A percentile compares a stretch with the other conserved stretches of the same genome.
phyloP scores from a whole-genome alignment of 139 green algal species.

The Chlorella sp. region DNA sequence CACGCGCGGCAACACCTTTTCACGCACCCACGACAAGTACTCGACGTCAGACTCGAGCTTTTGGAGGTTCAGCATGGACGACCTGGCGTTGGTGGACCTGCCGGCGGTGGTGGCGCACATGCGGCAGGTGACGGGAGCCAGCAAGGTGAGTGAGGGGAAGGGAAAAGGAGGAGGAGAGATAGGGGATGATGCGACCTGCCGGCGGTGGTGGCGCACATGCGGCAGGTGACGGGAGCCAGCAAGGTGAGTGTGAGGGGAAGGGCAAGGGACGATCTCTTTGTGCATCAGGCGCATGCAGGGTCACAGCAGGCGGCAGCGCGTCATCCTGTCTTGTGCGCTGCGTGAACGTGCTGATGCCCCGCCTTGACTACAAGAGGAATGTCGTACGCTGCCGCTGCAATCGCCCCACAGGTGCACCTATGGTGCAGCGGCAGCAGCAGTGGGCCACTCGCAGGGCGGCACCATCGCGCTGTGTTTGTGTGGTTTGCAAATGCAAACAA shows the following conservation, averaged over 20 bases:
- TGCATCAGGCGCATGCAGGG: no score
- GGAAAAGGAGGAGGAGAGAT: no score
- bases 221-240: slow-evolving; percentile 26
- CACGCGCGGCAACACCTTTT: slow-evolving; percentile 48
- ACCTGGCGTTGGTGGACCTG: slow-evolving; percentile 58
- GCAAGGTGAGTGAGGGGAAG: slow-evolving; percentile 2
- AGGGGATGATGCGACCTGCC: no score
- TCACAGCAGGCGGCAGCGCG: background rate
- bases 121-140: slow-evolving; percentile 28
- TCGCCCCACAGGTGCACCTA: slow-evolving; percentile 26
- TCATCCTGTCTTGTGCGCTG: background rate
- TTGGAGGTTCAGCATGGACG: slow-evolving; percentile 27
- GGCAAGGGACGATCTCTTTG: no score
- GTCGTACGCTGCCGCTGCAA: no score
- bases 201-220: slow-evolving; percentile 46
- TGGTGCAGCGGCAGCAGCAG: no score
- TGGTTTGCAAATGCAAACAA: no score
- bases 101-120: slow-evolving; percentile 52
- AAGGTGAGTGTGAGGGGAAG: no score
- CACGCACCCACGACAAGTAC: slow-evolving; percentile 21
- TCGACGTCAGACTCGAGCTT: slow-evolving; percentile 9
- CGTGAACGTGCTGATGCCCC: background rate
- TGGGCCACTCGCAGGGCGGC: slow-evolving; percentile 47
- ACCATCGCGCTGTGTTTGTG: slow-evolving; percentile 41
- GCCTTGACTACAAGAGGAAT: background rate